Conservation (phyloP, 2,329 filamentous ascomycete genomes). For the Cladosporium velox region DNA sequence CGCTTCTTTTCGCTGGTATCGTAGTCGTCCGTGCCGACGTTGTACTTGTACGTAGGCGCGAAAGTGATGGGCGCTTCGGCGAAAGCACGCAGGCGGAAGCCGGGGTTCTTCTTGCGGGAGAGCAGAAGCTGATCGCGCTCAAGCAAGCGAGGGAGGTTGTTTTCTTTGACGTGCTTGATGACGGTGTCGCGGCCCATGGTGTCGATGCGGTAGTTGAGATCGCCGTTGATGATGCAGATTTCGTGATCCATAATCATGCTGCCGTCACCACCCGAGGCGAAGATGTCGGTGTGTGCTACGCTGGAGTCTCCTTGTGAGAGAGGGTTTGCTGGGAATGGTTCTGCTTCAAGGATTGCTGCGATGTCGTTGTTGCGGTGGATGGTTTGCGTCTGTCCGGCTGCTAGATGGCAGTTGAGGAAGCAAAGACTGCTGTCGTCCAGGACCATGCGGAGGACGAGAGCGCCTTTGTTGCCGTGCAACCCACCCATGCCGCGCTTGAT, state of each 20-base stretch:
- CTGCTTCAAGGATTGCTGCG: conserved; percentile 80
- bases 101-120: conserved; percentile 83
- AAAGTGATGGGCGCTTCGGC: conserved; percentile 90
- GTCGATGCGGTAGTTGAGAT: conserved; percentile 97
- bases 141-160: conserved; percentile 81
- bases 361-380: conserved; percentile 91
- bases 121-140: conserved; percentile 92
- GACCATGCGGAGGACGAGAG: conserved; percentile 86
- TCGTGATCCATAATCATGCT: conserved; percentile 95
- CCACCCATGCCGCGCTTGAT: conserved; percentile 97
- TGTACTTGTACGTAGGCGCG: conserved; percentile 97
- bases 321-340: conserved; percentile 68
- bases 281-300: conserved; percentile 75
- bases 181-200: conserved; percentile 94
- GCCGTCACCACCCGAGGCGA: conserved; percentile 89
- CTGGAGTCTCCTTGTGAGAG: conserved; percentile 63
- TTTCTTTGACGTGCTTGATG: conserved; percentile 76
- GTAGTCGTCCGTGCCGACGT: conserved; percentile 91
- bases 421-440: conserved; percentile 93
- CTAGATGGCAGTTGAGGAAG: conserved; percentile 96
- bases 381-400: conserved; percentile 88
- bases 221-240: conserved; percentile 93
- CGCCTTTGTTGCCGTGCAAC: conserved; percentile 94
- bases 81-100: conserved; percentile 84
- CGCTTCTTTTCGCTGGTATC: conserved; percentile 88